phyloP scores from a whole-genome alignment of 441 rosid species.

The Dalechampia spathulata region DNA sequence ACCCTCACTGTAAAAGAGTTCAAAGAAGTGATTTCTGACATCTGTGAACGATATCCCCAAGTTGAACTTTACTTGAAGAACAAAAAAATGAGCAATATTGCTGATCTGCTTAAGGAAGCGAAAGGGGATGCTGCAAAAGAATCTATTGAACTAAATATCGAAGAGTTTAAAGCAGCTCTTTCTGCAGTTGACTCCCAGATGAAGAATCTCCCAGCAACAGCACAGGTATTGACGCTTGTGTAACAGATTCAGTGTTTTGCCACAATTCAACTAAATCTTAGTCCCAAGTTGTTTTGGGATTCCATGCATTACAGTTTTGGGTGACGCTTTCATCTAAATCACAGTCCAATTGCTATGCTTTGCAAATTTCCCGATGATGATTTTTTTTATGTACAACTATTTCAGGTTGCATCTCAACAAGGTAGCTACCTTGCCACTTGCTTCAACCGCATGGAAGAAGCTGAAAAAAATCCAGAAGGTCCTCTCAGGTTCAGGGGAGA shows the following conservation, averaged over 20 bases:
- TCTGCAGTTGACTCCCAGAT: conserved; percentile 79
- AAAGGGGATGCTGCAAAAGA: conserved; percentile 56
- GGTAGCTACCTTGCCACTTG: conserved; percentile 87
- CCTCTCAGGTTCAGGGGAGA: conserved; percentile 87
- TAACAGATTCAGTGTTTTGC: too few species aligned
- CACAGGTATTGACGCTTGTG: conserved; percentile 90
- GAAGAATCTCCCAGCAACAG: conserved; percentile 96
- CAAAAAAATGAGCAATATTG: conserved; percentile 53
- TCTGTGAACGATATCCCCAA: conserved; percentile 89
- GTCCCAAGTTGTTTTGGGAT: too few species aligned
- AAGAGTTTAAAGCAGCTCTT: conserved; percentile 71
- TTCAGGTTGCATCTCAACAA: conserved; percentile 93
- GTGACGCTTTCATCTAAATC: too few species aligned
- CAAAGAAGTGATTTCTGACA: conserved; percentile 69
- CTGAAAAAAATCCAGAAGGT: conserved; percentile 87
- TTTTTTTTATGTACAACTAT: not conserved
- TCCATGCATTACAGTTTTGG: too few species aligned
- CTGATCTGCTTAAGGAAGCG: conserved; percentile 63
- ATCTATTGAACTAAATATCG: conserved; percentile 61
- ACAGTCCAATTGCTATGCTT: too few species aligned
- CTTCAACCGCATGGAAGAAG: conserved; percentile 87
- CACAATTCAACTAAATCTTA: too few species aligned
- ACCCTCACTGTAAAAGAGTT: conserved; percentile 78
- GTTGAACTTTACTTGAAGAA: conserved; percentile 76
- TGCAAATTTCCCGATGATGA: too few species aligned